Percentiles rank a stretch among this genome's conserved stretches.
phyloP scores from a whole-genome alignment of 345 rosid genomes.

The Capsella bursapastoris region DNA sequence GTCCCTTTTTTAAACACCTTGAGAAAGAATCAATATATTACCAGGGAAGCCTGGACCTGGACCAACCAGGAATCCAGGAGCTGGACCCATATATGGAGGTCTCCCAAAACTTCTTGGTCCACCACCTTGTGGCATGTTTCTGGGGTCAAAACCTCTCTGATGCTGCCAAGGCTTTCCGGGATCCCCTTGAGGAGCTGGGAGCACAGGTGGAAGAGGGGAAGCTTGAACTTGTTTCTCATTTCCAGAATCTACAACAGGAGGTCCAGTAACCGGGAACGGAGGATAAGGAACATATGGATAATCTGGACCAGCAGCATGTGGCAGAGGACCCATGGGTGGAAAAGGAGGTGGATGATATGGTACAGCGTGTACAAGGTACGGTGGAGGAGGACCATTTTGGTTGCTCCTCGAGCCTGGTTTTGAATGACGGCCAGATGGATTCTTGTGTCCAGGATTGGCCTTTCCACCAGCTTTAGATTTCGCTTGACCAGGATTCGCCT shows the following conservation, averaged over 20 bases:
- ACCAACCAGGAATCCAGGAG: conserved; percentile 75
- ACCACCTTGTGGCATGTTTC: conserved; percentile 63
- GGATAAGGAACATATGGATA: conserved; percentile 65
- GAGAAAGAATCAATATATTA: conserved; percentile 48
- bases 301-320: conserved; percentile 68
- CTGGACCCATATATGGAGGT: conserved; percentile 66
- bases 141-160: conserved; percentile 62
- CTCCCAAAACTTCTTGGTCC: conserved; percentile 74
- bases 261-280: conserved; percentile 64
- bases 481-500: conserved; percentile 62
- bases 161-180: conserved; percentile 68
- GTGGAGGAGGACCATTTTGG: conserved; percentile 55
- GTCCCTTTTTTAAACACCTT: conserved; percentile 2
- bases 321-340: conserved; percentile 67
- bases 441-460: conserved; percentile 56
- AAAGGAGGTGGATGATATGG: conserved; percentile 65
- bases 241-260: conserved; percentile 64
- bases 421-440: conserved; percentile 61
- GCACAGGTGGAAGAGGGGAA: conserved; percentile 59
- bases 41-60: conserved; percentile 86
- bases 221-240: conserved; percentile 58
- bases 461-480: conserved; percentile 64
- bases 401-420: conserved; percentile 69
- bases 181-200: conserved; percentile 66
- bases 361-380: conserved; percentile 54